Percentiles rank a stretch among this genome's conserved stretches.
Evolutionary conservation across 2,329 filamentous ascomycete species (phyloP).

Genomic region (Talaromyces sp.): DNA sequence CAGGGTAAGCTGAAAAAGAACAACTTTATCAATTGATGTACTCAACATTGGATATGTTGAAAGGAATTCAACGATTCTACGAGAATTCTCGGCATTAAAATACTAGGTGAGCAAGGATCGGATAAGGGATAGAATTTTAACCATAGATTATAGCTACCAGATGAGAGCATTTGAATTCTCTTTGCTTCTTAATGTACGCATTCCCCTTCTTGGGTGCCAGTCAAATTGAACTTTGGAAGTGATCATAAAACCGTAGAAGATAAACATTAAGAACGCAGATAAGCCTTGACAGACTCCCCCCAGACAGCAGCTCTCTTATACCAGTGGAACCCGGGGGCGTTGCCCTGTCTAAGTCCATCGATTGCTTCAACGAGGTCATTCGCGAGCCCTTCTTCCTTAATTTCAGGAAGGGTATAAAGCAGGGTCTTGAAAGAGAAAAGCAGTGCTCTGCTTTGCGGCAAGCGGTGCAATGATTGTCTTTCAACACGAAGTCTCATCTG

Average conservation of each 20-base stretch:
- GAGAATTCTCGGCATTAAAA: no score
- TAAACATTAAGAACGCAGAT: constrained; percentile 40
- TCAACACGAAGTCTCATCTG: constrained; percentile 16
- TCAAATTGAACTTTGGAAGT: no score
- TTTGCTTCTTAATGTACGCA: no score
- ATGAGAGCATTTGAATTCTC: no score
- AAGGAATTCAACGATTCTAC: no score
- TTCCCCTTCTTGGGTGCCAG: no score
- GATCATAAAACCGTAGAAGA: background rate
- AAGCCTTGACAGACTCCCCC: constrained; percentile 58
- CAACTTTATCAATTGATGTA: no score
- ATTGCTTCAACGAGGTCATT: constrained; percentile 59
- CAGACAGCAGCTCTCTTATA: constrained; percentile 63
- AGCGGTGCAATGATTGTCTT: constrained; percentile 21
- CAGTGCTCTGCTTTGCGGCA: constrained; percentile 20
- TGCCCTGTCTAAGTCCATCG: constrained; percentile 61
- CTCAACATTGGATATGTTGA: no score
- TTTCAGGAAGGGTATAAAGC: constrained; percentile 34
- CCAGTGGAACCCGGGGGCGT: constrained; percentile 61
- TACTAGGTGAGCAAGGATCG: no score
- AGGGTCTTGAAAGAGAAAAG: constrained; percentile 27
- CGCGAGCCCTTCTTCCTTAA: constrained; percentile 60
- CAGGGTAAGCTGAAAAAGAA: no score
- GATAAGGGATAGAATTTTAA: no score
- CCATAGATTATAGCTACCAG: no score